Evolutionary conservation across 2,329 filamentous ascomycete genomes (phyloP).

Genomic region (Diaporthe amygdali): DNA sequence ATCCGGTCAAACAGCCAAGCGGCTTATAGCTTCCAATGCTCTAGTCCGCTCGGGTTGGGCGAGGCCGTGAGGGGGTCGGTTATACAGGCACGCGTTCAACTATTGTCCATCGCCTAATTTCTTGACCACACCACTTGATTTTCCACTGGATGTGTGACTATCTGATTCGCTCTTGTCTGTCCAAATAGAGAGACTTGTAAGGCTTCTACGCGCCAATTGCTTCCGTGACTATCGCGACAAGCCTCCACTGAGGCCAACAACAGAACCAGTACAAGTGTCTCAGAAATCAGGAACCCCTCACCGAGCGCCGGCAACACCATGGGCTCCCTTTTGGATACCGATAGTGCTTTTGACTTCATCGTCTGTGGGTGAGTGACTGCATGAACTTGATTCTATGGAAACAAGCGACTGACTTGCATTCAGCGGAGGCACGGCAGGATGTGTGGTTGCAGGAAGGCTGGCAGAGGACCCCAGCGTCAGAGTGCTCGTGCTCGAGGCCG

Average conservation of each 20-base stretch:
- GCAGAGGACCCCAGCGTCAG: conserved; percentile 40
- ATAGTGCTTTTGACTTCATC: not conserved
- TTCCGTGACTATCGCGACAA: not conserved
- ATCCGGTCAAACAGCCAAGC: not conserved
- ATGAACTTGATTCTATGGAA: not conserved
- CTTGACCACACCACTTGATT: not conserved
- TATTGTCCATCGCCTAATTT: not conserved
- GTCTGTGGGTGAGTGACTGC: not conserved
- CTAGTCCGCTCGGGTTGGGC: not conserved
- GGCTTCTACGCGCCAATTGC: not conserved
- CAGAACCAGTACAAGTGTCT: not conserved
- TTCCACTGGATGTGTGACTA: not conserved
- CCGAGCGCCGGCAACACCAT: not conserved
- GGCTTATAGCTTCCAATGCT: too few relatives aligned
- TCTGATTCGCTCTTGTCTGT: not conserved
- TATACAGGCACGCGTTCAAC: not conserved
- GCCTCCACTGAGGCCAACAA: too few relatives aligned
- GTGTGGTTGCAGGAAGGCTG: conserved; percentile 50
- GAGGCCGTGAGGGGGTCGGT: not conserved
- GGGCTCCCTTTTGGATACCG: not conserved
- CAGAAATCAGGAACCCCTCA: not conserved
- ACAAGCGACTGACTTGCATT: not conserved
- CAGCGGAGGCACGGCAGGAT: conserved; percentile 51
- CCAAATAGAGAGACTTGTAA: not conserved
- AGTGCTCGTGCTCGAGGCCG: conserved; percentile 44